phyloP scores from a whole-genome alignment of 805 yeast genomes.

The Clavispora vitiphila region DNA sequence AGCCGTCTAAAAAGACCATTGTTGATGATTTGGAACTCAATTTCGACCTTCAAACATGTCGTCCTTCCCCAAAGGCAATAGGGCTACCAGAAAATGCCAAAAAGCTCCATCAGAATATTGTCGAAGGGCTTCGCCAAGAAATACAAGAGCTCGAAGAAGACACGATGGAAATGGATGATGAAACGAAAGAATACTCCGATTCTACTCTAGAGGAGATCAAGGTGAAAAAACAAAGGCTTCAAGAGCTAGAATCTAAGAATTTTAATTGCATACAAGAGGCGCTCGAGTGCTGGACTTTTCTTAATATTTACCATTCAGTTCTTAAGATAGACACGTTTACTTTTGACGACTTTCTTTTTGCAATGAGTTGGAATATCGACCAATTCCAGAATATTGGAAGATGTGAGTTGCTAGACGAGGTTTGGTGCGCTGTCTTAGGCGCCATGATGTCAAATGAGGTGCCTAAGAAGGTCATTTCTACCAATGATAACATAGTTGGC shows the following conservation, averaged over 20 bases:
- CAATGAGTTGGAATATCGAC: conserved; percentile 42
- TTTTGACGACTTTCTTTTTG: conserved; percentile 70
- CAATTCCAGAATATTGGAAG: conserved; percentile 38
- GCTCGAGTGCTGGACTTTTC: conserved; percentile 69
- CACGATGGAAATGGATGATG: neutral
- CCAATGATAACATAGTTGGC: conserved; percentile 6
- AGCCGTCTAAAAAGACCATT: conserved; percentile 16
- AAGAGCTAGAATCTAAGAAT: neutral
- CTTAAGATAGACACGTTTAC: conserved; percentile 67
- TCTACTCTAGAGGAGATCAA: neutral
- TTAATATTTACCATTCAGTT: conserved; percentile 64
- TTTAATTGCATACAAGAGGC: conserved; percentile 35
- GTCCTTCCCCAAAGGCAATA: conserved; percentile 10
- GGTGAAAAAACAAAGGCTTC: neutral
- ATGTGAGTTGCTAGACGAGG: conserved; percentile 56
- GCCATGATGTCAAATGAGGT: conserved; percentile 44
- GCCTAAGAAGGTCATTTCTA: conserved; percentile 12
- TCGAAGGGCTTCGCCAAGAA: conserved; percentile 7
- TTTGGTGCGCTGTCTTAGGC: conserved; percentile 61
- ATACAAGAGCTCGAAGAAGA: conserved; percentile 3
- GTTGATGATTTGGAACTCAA: conserved; percentile 13
- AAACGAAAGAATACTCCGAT: neutral
- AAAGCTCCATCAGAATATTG: conserved; percentile 5
- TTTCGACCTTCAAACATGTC: conserved; percentile 14
- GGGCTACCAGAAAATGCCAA: conserved; percentile 12